These are phyloP conservation scores for Cucurbita ficifolia DNA, from an alignment of 306 rosid genomes.

Conservation along the genomic window DNA sequence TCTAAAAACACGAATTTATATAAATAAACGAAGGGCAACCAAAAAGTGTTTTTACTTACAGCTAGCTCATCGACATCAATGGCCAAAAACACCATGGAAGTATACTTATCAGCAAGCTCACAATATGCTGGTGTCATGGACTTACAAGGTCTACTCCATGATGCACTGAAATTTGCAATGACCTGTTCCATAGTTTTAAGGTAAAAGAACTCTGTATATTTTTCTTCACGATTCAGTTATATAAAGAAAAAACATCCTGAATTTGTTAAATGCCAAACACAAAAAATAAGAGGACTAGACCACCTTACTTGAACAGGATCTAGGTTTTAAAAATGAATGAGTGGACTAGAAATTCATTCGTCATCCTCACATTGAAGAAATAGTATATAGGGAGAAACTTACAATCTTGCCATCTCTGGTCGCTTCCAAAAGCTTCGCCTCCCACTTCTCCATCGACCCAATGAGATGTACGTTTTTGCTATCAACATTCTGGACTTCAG, in stretches of 20 bases:
- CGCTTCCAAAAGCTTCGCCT: constrained; percentile 59
- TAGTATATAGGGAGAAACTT: constrained; percentile 13
- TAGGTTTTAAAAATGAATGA: background rate
- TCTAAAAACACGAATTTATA: background rate
- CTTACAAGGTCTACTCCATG: constrained; percentile 77
- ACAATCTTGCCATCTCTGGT: constrained; percentile 52
- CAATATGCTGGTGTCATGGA: constrained; percentile 35
- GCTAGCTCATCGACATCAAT: constrained; percentile 69
- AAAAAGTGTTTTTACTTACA: constrained; percentile 26
- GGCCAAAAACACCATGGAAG: constrained; percentile 47
- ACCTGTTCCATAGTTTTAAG: constrained; percentile 28
- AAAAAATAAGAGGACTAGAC: background rate
- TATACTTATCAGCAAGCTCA: constrained; percentile 57
- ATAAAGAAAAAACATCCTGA: background rate
- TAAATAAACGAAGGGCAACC: background rate
- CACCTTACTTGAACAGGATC: background rate
- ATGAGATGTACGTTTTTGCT: constrained; percentile 51
- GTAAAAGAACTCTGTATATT: background rate
- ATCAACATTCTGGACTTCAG: constrained; percentile 20
- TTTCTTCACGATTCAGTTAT: background rate
- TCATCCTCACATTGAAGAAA: background rate
- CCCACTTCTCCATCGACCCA: constrained; percentile 54
- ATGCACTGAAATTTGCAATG: constrained; percentile 65
- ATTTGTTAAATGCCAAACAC: background rate
- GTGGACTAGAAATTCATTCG: background rate